A percentile compares a stretch with the other conserved stretches of the same genome.
phyloP scores from a whole-genome alignment of 2,329 filamentous ascomycete genomes.

The Ophiostoma tasmaniense region DNA sequence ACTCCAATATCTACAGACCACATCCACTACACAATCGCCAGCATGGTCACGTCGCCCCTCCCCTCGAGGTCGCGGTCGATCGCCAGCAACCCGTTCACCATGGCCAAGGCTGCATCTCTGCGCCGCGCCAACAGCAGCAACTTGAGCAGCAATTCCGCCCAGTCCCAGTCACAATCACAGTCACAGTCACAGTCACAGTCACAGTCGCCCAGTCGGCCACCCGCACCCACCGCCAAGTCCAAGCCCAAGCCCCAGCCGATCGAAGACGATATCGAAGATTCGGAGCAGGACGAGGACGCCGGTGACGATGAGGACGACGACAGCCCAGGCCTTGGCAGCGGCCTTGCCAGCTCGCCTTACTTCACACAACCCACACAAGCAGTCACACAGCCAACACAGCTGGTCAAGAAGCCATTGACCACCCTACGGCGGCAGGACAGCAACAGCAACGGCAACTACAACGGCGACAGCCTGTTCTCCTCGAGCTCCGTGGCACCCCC shows the following conservation, averaged over 20 bases:
- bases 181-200: neutral
- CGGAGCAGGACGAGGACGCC: slow-evolving; percentile 25
- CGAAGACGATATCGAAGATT: slow-evolving; percentile 32
- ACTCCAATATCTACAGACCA: neutral
- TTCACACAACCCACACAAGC: slow-evolving; percentile 40
- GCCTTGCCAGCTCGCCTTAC: slow-evolving; percentile 35
- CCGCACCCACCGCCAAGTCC: slow-evolving; percentile 17
- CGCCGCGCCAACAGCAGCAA: slow-evolving; percentile 12
- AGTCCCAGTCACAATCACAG: neutral
- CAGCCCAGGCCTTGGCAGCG: slow-evolving; percentile 26
- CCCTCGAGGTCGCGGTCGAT: slow-evolving; percentile 16
- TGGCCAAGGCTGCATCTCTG: slow-evolving; percentile 14
- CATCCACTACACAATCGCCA: neutral
- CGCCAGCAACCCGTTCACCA: slow-evolving; percentile 17
- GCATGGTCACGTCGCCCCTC: slow-evolving; percentile 19
- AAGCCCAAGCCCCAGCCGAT: slow-evolving; percentile 18
- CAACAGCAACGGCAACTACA: neutral
- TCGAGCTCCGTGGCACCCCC: slow-evolving; percentile 17
- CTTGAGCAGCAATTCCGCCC: neutral
- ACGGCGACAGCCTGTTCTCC: neutral
- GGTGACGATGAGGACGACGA: slow-evolving; percentile 43
- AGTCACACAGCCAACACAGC: slow-evolving; percentile 41
- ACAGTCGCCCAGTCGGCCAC: slow-evolving; percentile 31
- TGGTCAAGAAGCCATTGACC: slow-evolving; percentile 33
- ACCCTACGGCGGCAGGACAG: slow-evolving; percentile 25